Evolutionary conservation across 352 stramenopile genomes (phyloP).

Genomic region (Phytopythium aichiense): DNA sequence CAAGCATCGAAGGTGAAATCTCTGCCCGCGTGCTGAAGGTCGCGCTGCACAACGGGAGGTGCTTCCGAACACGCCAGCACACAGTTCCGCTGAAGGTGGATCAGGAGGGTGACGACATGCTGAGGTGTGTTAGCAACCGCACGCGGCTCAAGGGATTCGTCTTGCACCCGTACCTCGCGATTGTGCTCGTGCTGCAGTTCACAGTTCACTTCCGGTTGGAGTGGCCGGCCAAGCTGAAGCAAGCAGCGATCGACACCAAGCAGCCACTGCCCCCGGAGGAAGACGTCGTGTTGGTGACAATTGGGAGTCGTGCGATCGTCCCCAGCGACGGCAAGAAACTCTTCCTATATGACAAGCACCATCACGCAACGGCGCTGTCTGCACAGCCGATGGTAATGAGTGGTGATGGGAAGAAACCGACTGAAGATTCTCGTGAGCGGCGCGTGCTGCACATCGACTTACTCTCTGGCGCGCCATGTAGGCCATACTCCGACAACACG

Average conservation of each 20-base stretch:
- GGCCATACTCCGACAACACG: slow-evolving; percentile 70
- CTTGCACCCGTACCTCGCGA: slow-evolving; percentile 68
- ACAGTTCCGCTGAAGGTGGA: slow-evolving; percentile 68
- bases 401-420: slow-evolving; percentile 7
- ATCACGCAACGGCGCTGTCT: slow-evolving; percentile 22
- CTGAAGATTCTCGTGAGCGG: slow-evolving; percentile 16
- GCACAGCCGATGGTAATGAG: slow-evolving; percentile 18
- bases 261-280: slow-evolving; percentile 55
- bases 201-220: slow-evolving; percentile 75
- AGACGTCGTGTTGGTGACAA: slow-evolving; percentile 73
- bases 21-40: slow-evolving; percentile 79
- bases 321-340: slow-evolving; percentile 76
- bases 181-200: slow-evolving; percentile 87
- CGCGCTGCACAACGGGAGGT: slow-evolving; percentile 86
- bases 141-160: slow-evolving; percentile 70
- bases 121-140: slow-evolving; percentile 42
- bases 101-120: slow-evolving; percentile 58
- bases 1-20: slow-evolving; percentile 56
- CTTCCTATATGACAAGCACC: slow-evolving; percentile 64
- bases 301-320: slow-evolving; percentile 57
- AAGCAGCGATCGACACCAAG: slow-evolving; percentile 54
- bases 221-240: slow-evolving; percentile 63
- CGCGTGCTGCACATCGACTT: slow-evolving; percentile 67
- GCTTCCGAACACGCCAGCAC: slow-evolving; percentile 61
- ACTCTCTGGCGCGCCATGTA: slow-evolving; percentile 49